Evolutionary conservation across 768 basidiomycete genomes (phyloP).

Genomic region (Pleurotus salmoneostramineus): DNA sequence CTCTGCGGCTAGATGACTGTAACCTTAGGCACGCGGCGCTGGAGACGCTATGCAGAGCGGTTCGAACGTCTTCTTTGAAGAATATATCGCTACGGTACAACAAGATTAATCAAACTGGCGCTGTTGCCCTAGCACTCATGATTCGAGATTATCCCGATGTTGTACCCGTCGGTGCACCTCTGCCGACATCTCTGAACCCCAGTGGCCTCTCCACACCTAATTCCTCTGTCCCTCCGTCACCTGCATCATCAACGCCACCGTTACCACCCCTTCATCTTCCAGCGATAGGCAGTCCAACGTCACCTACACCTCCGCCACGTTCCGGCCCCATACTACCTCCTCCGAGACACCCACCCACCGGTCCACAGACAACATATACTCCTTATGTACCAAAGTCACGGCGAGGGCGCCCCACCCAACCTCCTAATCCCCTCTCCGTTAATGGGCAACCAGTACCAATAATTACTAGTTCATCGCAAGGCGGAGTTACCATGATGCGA

Average conservation of each 20-base stretch:
- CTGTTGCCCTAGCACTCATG: slow-evolving; percentile 92
- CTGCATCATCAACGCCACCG: slow-evolving; percentile 25
- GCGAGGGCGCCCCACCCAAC: slow-evolving; percentile 36
- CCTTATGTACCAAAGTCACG: slow-evolving; percentile 74
- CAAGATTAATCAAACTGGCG: slow-evolving; percentile 78
- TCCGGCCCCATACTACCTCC: slow-evolving; percentile 30
- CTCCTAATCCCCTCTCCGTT: slow-evolving; percentile 41
- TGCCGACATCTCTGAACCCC: slow-evolving; percentile 23
- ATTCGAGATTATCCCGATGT: slow-evolving; percentile 93
- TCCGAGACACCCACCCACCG: slow-evolving; percentile 42
- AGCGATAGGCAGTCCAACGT: slow-evolving; percentile 21
- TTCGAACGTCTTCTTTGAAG: slow-evolving; percentile 78
- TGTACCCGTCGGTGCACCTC: slow-evolving; percentile 32
- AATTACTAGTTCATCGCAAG: slow-evolving; percentile 61
- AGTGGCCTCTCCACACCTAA: slow-evolving; percentile 21
- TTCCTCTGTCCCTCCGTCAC: slow-evolving; percentile 34
- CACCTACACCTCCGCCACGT: slow-evolving; percentile 25
- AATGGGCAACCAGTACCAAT: slow-evolving; percentile 52
- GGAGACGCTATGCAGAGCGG: slow-evolving; percentile 82
- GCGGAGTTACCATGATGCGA: slow-evolving; percentile 42
- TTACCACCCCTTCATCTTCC: slow-evolving; percentile 29
- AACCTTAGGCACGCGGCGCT: slow-evolving; percentile 66
- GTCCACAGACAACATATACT: slow-evolving; percentile 72
- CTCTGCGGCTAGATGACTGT: slow-evolving; percentile 88
- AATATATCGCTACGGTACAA: slow-evolving; percentile 92